Percentiles rank a stretch among this genome's conserved stretches.
phyloP scores from a whole-genome alignment of 345 rosid genomes.

The Physaria fendleri region DNA sequence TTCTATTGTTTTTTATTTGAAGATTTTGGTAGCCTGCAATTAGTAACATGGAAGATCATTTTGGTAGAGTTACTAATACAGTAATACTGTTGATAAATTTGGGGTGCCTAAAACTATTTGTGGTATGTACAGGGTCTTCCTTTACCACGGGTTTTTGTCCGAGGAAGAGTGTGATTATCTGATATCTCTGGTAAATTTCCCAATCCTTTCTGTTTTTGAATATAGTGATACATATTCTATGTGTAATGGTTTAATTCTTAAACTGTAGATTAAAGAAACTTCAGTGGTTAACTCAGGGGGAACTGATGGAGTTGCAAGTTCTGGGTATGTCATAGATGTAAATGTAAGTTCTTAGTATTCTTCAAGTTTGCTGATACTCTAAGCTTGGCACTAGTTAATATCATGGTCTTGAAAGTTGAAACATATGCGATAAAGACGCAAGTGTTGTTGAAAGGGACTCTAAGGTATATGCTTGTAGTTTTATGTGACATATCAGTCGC shows the following conservation, averaged over 20 bases:
- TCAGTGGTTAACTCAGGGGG: conserved; percentile 22
- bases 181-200: conserved; percentile 46
- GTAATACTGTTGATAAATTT: not conserved
- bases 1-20: not conserved
- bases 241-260: not conserved
- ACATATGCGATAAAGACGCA: not conserved
- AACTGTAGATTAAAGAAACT: not conserved
- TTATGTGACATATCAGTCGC: not conserved
- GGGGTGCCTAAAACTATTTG: conserved; percentile 22
- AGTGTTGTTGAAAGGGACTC: not conserved
- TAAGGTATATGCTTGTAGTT: not conserved
- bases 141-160: conserved; percentile 57
- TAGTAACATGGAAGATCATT: not conserved
- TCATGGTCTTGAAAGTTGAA: not conserved
- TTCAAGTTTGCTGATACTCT: not conserved
- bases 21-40: not conserved
- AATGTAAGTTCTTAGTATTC: conserved; percentile 7
- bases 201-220: not conserved
- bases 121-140: conserved; percentile 56
- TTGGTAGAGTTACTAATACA: not conserved
- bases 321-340: conserved; percentile 16
- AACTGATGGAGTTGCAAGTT: conserved; percentile 23
- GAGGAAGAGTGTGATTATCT: conserved; percentile 80
- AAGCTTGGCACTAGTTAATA: not conserved
- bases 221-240: not conserved